A percentile compares a stretch with the other conserved stretches of the same genome.
These are phyloP conservation scores for Cynara cardunculus DNA, from an alignment of 129 eudicot species.

Conservation along the genomic window DNA sequence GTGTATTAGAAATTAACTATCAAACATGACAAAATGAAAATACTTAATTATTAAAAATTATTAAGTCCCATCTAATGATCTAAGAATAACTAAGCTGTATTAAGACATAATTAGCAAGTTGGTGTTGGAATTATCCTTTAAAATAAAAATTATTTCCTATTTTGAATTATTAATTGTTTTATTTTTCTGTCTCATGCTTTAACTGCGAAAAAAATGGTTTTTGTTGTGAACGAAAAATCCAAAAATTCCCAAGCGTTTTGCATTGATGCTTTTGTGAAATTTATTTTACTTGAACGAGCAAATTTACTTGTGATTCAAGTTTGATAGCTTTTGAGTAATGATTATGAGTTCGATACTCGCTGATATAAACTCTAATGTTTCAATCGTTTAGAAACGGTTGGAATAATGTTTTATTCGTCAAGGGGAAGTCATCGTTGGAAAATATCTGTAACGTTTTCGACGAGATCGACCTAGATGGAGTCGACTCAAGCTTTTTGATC, in stretches of 20 bases:
- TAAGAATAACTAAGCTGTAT: neutral
- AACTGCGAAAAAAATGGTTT: neutral
- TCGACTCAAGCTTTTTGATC: neutral
- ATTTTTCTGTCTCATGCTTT: neutral
- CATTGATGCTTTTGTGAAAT: neutral
- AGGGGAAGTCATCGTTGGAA: neutral
- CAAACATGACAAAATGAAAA: neutral
- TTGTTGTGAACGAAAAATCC: neutral
- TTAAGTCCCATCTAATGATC: neutral
- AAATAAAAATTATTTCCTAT: constrained; percentile 12
- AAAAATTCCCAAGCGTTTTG: neutral
- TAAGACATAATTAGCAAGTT: constrained; percentile 24
- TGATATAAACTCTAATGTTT: neutral
- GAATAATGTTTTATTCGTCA: neutral
- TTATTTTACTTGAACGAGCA: neutral
- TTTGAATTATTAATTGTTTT: neutral
- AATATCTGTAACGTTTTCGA: neutral
- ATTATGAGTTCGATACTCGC: neutral
- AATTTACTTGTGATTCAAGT: neutral
- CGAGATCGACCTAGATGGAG: neutral
- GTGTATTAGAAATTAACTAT: too few species aligned
- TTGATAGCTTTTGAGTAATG: neutral
- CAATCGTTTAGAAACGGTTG: neutral
- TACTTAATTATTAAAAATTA: neutral
- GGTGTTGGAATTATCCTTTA: constrained; percentile 13